Conservation (phyloP, 768 basidiomycete species). For the Russula sp. region DNA sequence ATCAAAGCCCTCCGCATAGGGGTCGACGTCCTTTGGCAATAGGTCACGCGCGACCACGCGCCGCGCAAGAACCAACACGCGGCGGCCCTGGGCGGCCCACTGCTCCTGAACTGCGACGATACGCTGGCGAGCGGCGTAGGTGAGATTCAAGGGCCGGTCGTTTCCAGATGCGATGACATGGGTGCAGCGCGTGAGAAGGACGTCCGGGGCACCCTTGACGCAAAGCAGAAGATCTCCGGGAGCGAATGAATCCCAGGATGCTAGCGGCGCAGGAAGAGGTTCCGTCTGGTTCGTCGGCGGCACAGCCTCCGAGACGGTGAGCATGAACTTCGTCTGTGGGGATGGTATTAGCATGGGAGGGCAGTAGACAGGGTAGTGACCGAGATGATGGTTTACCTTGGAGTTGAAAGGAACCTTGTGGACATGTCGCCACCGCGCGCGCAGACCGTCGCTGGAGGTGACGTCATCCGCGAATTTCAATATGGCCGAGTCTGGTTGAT, state of each 20-base stretch:
- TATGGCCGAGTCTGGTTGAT: slow-evolving; percentile 43
- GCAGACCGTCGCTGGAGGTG: slow-evolving; percentile 6
- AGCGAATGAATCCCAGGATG: slow-evolving; percentile 29
- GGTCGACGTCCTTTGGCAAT: slow-evolving; percentile 30
- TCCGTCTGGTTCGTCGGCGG: background rate
- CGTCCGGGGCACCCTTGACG: slow-evolving; percentile 50
- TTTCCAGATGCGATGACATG: slow-evolving; percentile 36
- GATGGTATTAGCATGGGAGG: slow-evolving; percentile 14
- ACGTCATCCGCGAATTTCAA: slow-evolving; percentile 42
- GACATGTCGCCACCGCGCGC: slow-evolving; percentile 24
- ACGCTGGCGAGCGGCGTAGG: slow-evolving; percentile 26
- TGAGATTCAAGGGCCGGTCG: slow-evolving; percentile 32
- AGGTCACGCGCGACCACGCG: slow-evolving; percentile 34
- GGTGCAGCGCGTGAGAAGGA: slow-evolving; percentile 39
- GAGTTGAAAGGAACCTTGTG: slow-evolving; percentile 35
- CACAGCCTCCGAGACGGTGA: slow-evolving; percentile 36
- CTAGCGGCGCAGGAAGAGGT: slow-evolving; percentile 26
- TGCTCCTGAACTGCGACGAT: slow-evolving; percentile 38
- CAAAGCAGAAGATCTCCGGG: slow-evolving; percentile 31
- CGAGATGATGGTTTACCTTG: slow-evolving; percentile 30
- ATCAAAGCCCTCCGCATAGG: slow-evolving; percentile 36
- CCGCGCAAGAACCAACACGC: slow-evolving; percentile 56
- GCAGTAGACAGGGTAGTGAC: background rate
- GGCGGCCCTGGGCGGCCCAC: slow-evolving; percentile 49
- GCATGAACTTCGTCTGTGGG: slow-evolving; percentile 46